Evolutionary conservation across 2,329 filamentous ascomycete species (phyloP).

Genomic region (Diaporthe sp.): DNA sequence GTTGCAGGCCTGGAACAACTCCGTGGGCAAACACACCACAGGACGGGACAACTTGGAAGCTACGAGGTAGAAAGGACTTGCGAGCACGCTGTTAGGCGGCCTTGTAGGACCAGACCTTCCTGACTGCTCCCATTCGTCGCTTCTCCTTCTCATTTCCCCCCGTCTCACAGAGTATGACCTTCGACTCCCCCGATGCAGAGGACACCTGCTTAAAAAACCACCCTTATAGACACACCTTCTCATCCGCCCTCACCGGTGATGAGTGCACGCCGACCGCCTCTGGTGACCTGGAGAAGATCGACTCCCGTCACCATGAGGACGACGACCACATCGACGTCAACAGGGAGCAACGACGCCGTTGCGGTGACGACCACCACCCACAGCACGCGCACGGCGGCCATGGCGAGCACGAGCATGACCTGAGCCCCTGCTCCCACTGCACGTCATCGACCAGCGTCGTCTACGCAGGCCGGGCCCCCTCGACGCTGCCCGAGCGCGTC

Average conservation of each 20-base stretch:
- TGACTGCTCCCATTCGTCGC: slow-evolving; percentile 1
- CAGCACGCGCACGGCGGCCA: not conserved
- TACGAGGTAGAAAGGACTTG: slow-evolving; percentile 2
- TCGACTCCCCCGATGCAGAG: slow-evolving; percentile 50
- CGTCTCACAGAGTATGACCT: slow-evolving; percentile 45
- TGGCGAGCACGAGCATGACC: not conserved
- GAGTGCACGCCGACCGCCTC: slow-evolving; percentile 35
- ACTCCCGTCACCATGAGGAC: slow-evolving; percentile 37
- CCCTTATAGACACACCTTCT: slow-evolving; percentile 30
- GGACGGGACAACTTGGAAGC: not conserved
- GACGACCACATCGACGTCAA: slow-evolving; percentile 30
- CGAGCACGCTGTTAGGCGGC: not conserved
- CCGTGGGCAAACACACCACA: not conserved
- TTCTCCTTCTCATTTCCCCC: slow-evolving; percentile 34
- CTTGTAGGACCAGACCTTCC: not conserved
- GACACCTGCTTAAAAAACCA: slow-evolving; percentile 56
- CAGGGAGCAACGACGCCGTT: slow-evolving; percentile 20
- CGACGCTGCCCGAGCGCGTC: slow-evolving; percentile 34
- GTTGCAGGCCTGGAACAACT: not conserved
- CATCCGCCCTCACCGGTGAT: slow-evolving; percentile 22
- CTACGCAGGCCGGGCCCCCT: slow-evolving; percentile 17
- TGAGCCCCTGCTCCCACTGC: slow-evolving; percentile 25
- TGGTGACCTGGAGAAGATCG: slow-evolving; percentile 37
- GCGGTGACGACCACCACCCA: slow-evolving; percentile 10
- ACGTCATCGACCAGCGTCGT: slow-evolving; percentile 15